Evolutionary conservation across 1,284 basidiomycete genomes (phyloP).

Genomic region (Phellopilus nigrolimitatus): DNA sequence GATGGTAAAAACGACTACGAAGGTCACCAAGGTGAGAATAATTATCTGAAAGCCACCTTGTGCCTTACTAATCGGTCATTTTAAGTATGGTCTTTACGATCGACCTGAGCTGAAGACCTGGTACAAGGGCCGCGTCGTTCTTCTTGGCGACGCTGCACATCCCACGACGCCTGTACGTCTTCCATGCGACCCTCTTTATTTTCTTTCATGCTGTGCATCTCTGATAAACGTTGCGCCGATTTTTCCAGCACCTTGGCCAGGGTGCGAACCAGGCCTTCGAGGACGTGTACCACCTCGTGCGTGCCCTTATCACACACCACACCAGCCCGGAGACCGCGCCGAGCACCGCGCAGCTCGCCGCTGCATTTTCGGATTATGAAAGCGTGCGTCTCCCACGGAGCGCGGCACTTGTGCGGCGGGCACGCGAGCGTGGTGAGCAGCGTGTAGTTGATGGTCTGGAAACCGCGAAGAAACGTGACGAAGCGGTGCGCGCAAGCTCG

Average conservation of each 20-base stretch:
- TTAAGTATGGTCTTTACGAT: slow-evolving; percentile 43
- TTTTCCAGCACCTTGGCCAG: slow-evolving; percentile 41
- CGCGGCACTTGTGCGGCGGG: slow-evolving; percentile 33
- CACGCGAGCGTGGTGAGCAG: slow-evolving; percentile 34
- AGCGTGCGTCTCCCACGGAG: slow-evolving; percentile 32
- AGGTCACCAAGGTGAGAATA: slow-evolving; percentile 35
- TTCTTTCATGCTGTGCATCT: slow-evolving; percentile 14
- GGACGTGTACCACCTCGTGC: slow-evolving; percentile 38
- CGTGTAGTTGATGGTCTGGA: slow-evolving; percentile 33
- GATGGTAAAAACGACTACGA: slow-evolving; percentile 33
- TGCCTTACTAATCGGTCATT: not conserved
- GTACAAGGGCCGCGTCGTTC: slow-evolving; percentile 34
- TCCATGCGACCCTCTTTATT: slow-evolving; percentile 17
- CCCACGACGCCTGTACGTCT: slow-evolving; percentile 32
- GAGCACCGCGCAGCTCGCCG: slow-evolving; percentile 29
- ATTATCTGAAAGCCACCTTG: not conserved
- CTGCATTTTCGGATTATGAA: slow-evolving; percentile 32
- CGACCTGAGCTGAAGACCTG: slow-evolving; percentile 39
- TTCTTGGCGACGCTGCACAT: slow-evolving; percentile 48
- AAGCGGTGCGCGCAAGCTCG: slow-evolving; percentile 24
- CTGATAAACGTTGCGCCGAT: slow-evolving; percentile 7
- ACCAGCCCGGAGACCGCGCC: slow-evolving; percentile 26
- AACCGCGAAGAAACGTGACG: slow-evolving; percentile 32
- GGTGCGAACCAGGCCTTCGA: slow-evolving; percentile 47
- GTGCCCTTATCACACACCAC: slow-evolving; percentile 34